Conservation (phyloP, 2,329 filamentous ascomycete genomes). For the Fusarium graminum region DNA sequence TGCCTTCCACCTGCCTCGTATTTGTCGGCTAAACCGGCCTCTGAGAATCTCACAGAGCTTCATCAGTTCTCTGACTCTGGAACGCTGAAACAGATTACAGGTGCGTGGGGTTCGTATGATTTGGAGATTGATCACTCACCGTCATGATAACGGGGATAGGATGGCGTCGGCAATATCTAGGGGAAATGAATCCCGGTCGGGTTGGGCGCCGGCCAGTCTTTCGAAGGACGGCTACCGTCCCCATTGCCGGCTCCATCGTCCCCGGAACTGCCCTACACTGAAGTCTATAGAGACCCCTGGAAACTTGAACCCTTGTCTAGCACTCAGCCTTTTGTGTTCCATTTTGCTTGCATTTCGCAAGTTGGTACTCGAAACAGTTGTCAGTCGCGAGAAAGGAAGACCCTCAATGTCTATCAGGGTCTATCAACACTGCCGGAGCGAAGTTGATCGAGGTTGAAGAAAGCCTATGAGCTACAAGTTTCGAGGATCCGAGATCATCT, state of each 20-base stretch:
- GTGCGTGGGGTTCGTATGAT: slow-evolving; percentile 36
- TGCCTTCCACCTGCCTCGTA: not conserved
- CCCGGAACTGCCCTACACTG: slow-evolving; percentile 33
- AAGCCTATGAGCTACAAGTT: slow-evolving; percentile 21
- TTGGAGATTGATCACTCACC: slow-evolving; percentile 18
- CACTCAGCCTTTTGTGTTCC: slow-evolving; percentile 28
- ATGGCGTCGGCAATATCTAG: slow-evolving; percentile 22
- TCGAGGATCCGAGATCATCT: slow-evolving; percentile 36
- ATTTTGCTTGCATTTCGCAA: slow-evolving; percentile 8
- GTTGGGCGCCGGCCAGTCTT: slow-evolving; percentile 27
- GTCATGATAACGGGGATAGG: slow-evolving; percentile 36
- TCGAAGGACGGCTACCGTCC: slow-evolving; percentile 21
- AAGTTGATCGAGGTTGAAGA: slow-evolving; percentile 17
- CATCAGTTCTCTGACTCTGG: slow-evolving; percentile 22
- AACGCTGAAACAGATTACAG: not conserved
- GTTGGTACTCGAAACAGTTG: slow-evolving; percentile 18
- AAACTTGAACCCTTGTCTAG: slow-evolving; percentile 42
- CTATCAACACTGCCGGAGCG: not conserved
- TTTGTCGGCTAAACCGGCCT: not conserved
- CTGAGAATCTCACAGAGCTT: slow-evolving; percentile 12
- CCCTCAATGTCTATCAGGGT: not conserved
- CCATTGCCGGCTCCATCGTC: slow-evolving; percentile 36
- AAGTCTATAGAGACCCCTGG: slow-evolving; percentile 44
- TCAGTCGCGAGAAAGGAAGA: slow-evolving; percentile 5
- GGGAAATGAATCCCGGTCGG: slow-evolving; percentile 35